Percentiles rank a stretch among this genome's conserved stretches.
These are phyloP conservation scores for Gnomoniopsis sp. DNA, from an alignment of 2,329 filamentous ascomycete species.

Conservation along the genomic window DNA sequence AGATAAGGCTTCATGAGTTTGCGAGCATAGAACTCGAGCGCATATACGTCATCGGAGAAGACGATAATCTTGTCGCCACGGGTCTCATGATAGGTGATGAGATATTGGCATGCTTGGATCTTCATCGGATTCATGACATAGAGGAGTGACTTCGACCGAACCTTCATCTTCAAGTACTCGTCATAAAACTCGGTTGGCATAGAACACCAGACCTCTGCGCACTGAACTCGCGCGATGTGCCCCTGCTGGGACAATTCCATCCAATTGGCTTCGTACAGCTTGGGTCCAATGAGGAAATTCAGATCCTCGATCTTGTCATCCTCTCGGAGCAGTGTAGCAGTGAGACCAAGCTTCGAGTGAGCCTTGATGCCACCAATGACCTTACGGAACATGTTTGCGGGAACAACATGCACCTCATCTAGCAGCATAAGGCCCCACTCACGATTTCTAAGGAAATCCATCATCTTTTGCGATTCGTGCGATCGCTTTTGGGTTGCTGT, in stretches of 20 bases:
- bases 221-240: constrained; percentile 95
- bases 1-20: constrained; percentile 87
- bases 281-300: constrained; percentile 96
- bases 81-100: constrained; percentile 97
- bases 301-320: constrained; percentile 98
- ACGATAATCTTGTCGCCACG: constrained; percentile 97
- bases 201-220: constrained; percentile 97
- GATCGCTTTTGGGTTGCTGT: constrained; percentile 83
- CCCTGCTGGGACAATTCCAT: constrained; percentile 97
- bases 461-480: constrained; percentile 94
- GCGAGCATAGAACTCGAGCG: constrained; percentile 77
- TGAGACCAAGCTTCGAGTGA: constrained; percentile 91
- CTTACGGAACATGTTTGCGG: constrained; percentile 91
- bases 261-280: constrained; percentile 98
- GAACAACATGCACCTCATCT: constrained; percentile 97
- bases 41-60: constrained; percentile 96
- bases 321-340: constrained; percentile 88
- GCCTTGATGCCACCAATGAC: constrained; percentile 92
- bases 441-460: constrained; percentile 83
- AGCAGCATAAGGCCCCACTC: constrained; percentile 98
- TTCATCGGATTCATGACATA: constrained; percentile 98
- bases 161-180: constrained; percentile 75
- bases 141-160: constrained; percentile 50
- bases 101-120: constrained; percentile 93
- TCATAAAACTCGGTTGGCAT: constrained; percentile 99